Base-by-base conservation (phyloP, 2,329 filamentous ascomycete genomes). In the Triangularia verruculosa region DNA sequence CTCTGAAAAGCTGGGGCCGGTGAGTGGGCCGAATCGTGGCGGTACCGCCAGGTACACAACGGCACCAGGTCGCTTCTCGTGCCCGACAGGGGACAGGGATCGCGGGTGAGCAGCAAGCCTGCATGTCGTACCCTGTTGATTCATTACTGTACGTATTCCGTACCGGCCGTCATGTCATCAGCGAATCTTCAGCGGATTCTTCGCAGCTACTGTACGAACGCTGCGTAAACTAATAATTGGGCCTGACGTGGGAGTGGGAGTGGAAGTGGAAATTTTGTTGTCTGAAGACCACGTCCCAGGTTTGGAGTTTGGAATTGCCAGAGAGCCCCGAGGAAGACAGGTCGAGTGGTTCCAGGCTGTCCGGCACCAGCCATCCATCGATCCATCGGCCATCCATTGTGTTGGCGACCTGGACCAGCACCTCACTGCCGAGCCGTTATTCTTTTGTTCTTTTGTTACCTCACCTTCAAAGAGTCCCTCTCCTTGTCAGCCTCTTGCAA, bases 71-170 rank as follows among this genome's bases (percentile, higher is more conserved):
- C 61, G 54, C 67, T 67, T 69, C 61, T 67, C 61, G 63, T 65
- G 66, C 66, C 67, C 62, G 65, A 59, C 67, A 67, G 57, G 69
- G 67, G 59, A 51, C 69, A 70, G 65, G 65, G 66, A 69, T 70
- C 65, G 68, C 68, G 67, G 68, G 68, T 70, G 69, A 68, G 67
- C 69, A 70, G 67, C 68, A 39, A 69, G 60, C 60, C 61, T 68
- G 67, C 64, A 69, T 66, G 64, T 64, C 61, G 59, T 59, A 67
- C 64, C 59, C 47, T 57, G 8, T 32, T 25, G 27, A 34, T 58
- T 43, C 47, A 47, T 1, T 54, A 54, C 51, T 15, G 51, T n/a
- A n/a, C n/a, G n/a, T 54, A 54, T 54, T 54, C 22, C 22, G 51
- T 54, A 54, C 25, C n/a, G 39, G n/a, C 39, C 39, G 39, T 47